Conservation (phyloP, 208 protist species). For the Endotrypanum monterogeii region DNA sequence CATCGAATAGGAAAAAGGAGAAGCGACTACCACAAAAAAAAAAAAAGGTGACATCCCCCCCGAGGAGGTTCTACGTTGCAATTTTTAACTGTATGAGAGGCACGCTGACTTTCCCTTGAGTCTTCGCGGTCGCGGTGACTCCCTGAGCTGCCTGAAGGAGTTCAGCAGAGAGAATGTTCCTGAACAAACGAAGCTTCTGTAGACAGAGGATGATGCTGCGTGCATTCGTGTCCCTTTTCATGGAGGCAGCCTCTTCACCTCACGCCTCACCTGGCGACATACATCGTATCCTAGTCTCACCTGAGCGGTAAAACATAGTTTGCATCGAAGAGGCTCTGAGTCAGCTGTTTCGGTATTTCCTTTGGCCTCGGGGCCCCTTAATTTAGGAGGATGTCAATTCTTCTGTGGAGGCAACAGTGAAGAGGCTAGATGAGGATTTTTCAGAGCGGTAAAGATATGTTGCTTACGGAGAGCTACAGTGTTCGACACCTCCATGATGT, state of each 20-base stretch:
- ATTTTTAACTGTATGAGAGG: neutral
- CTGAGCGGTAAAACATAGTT: neutral
- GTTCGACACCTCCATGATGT: conserved; percentile 12
- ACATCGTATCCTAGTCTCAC: neutral
- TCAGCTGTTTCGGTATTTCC: neutral
- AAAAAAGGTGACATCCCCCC: neutral
- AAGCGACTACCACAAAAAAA: conserved; percentile 4
- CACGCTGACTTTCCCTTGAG: neutral
- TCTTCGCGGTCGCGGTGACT: neutral
- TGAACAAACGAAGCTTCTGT: too few species aligned
- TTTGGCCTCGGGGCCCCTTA: neutral
- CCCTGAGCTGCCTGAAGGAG: neutral
- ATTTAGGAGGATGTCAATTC: neutral
- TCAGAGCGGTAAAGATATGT: neutral
- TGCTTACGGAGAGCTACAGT: conserved; percentile 18
- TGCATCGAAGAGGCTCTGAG: too few species aligned
- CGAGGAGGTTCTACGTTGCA: neutral
- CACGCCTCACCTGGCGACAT: neutral
- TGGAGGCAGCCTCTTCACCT: neutral
- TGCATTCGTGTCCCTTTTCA: neutral
- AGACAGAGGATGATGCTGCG: neutral
- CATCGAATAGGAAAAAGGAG: conserved; percentile 12
- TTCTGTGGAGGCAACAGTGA: neutral
- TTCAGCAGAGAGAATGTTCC: neutral
- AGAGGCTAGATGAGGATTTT: neutral